Conservation (phyloP, 164 flowering plant species). For the Magnolia sinica region DNA sequence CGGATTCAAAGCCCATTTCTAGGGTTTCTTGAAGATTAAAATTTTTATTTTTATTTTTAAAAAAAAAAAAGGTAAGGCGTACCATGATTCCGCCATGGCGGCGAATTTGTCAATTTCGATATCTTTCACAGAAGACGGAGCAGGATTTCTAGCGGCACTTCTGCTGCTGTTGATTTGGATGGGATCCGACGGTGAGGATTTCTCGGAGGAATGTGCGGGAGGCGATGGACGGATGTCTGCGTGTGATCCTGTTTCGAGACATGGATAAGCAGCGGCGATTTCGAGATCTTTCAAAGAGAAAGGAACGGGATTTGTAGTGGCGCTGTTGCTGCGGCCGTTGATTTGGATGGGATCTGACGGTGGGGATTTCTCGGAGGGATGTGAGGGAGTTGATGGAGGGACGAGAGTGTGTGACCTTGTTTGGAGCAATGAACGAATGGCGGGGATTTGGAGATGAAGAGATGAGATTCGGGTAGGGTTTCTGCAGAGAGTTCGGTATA, state of each 20-base stretch:
- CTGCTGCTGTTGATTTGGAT: not conserved
- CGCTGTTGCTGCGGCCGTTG: not conserved
- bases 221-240: conserved; percentile 17
- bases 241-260: conserved; percentile 15
- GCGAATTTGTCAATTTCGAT: conserved; percentile 71
- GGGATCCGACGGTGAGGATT: not conserved
- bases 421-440: conserved; percentile 1
- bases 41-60: too few species aligned
- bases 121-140: conserved; percentile 59
- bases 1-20: not conserved
- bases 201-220: conserved; percentile 7
- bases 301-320: not conserved
- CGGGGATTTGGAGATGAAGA: conserved; percentile 8
- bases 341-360: not conserved
- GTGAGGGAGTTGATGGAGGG: conserved; percentile 2
- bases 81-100: conserved; percentile 91
- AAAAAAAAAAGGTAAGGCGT: not conserved
- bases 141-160: not conserved
- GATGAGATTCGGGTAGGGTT: conserved; percentile 1
- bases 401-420: conserved; percentile 13
- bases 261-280: conserved; percentile 47
- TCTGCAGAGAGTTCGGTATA: not conserved
- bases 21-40: not conserved
- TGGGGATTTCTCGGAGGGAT: conserved; percentile 11
- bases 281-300: conserved; percentile 71